Base-by-base conservation (phyloP, 768 basidiomycete species). In the Calocybe gangraenosa region DNA sequence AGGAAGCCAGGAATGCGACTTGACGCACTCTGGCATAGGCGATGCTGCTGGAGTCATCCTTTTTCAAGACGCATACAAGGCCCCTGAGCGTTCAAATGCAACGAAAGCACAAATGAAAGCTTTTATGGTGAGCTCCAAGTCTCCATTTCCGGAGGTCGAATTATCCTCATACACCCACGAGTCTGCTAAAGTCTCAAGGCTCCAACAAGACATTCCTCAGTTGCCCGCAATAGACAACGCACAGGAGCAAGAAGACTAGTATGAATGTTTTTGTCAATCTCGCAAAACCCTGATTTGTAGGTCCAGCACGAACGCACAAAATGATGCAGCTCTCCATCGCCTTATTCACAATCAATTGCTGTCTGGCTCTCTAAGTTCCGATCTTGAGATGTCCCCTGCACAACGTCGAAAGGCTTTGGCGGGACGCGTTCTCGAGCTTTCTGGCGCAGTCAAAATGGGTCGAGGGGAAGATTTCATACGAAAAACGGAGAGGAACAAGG, bases 291-390 rank as follows among this genome's bases (percentile, higher is more conserved):
- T 32, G 48, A 41, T 8, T 23, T 18, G 19, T 30, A 28, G 13
- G 39, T n/a, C 11, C 56, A 92, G 91, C 39, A 78, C 84, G 15
- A 87, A 88, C 59, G 65, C 70, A 8, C 81, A 86, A 52, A 92
- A 92, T 42, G 90, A 92, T 58, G 82, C 81, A 0, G 62, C 85
- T 19, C 74, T 92, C 11, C 87, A 91, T 60, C 82, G 79, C 41
- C 69, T 92, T 4, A 75, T 92, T 13, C 90, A 92, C 59, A 91
- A 89, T 0, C 75, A 83, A 51, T 66, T 92, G 3, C 68, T 92
- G 5, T 85, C 90, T 7, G 87, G 85, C 8, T 87, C 86, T 4
- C 62, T 84, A 7, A 73, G 81, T 56, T 65, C 75, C 2, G 80
- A 83, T 3, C 67, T 88, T 14, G 60, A 81, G 46, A 56, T 87